Evolutionary conservation across 768 basidiomycete species (phyloP), one percentile per base, ranked within the genome.

Genomic region (Suillus subluteus): DNA sequence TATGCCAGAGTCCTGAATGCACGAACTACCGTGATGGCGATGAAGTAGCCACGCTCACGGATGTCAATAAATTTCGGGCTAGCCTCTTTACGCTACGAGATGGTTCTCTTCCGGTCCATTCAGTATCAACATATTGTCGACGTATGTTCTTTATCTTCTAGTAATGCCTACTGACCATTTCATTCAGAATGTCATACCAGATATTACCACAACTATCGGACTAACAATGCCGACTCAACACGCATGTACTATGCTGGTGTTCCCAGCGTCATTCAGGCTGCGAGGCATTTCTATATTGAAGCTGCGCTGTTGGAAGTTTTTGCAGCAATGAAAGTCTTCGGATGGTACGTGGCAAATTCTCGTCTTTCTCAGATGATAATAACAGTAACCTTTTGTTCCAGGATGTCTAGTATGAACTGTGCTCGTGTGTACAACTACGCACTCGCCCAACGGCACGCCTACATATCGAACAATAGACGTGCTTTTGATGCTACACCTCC

Each of bases 41-140:
- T 41, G 35, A 65, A 40, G 55, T 56, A 21, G 26, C 64, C 26
- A 65, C 44, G 21, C 38, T 23, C 41, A 55, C 52, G 8, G 52
- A 26, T 52, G 56, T 26, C 30, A 52, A 55, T 37, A 56, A 23
- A 72, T 69, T 4, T 67, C 67, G 69, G 50, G 72, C 69, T 12
- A 69, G 70, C 3, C 66, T 75, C 12, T 73, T 67, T 55, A 76
- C 72, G 0, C 58, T 75, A n/a, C 30, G 67, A 23, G 38, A 69
- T 44, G 73, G 76, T 26, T 63, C 71, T 1, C 58, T 76, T 18
- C 74, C 73, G 8, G 66, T n/a, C n/a, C n/a, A n/a, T n/a, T n/a
- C n/a, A n/a, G n/a, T n/a, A n/a, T n/a, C n/a, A n/a, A n/a, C n/a
- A n/a, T n/a, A n/a, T n/a, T n/a, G n/a, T n/a, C n/a, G n/a, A n/a